Base-by-base conservation (phyloP, 2,329 filamentous ascomycete genomes). In the Aspergillus sp. region DNA sequence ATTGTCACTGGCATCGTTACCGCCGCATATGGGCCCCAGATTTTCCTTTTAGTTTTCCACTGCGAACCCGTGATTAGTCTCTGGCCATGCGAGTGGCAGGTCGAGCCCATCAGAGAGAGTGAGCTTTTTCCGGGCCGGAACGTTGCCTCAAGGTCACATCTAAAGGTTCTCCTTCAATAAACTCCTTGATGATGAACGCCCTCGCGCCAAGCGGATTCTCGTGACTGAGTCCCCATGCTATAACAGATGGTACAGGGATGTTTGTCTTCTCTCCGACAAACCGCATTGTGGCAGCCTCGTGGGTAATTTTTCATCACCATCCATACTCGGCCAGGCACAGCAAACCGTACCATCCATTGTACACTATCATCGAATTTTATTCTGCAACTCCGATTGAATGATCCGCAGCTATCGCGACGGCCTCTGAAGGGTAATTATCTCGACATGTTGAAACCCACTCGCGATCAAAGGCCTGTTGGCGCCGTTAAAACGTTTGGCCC, bases 81-180 rank as follows among this genome's bases (percentile, higher is more conserved):
- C 2, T 81, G 79, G 79, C 79, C 79, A 0, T 81, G 81, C 48
- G 70, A 64, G 1, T 81, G 74, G 70, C 77, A 82, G 57, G 59
- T 66, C 0, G 70, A 70, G 9, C 66, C 59, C n/a, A n/a, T 41
- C 49, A 34, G 17, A 52, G 19, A 13, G 32, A 31, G 43, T 46
- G 49, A 51, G 41, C 17, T 17, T 45, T 32, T 23, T 41, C 49
- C 9, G 32, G 31, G 4, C 31, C 43, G 20, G 31, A 21, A 32
- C 31, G 4, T 42, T 52, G 49, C 20, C 49, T 19, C 36, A 52
- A 46, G 42, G 47, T 52, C 32, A 14, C 16, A 25, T 52, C 43
- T 31, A 52, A 32, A 16, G 49, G 49, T 42, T 52, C 32, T 17
- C 45, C 36, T 14, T 52, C 44, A 36, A 52, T 47, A 48, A 42